These are phyloP conservation scores for Metarhizium album DNA, from an alignment of 2,329 filamentous ascomycete species.

Conservation along the genomic window DNA sequence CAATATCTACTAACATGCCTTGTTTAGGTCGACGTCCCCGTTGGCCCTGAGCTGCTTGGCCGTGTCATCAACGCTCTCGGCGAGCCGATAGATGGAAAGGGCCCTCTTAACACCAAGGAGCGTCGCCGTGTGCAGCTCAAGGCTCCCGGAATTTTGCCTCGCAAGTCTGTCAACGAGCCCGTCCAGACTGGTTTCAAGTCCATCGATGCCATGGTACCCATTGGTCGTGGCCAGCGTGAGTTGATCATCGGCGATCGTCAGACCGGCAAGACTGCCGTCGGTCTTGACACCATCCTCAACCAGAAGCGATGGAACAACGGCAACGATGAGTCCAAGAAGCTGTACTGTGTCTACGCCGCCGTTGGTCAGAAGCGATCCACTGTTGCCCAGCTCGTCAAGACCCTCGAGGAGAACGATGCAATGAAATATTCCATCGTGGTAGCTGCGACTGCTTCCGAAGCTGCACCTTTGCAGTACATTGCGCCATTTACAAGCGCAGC, in stretches of 20 bases:
- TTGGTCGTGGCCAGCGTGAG: slow-evolving; percentile 99
- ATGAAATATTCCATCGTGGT: slow-evolving; percentile 97
- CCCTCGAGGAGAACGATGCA: slow-evolving; percentile 97
- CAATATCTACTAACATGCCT: slow-evolving; percentile 14
- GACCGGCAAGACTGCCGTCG: slow-evolving; percentile 98
- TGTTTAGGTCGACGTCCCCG: slow-evolving; percentile 82
- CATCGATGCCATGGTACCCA: slow-evolving; percentile 98
- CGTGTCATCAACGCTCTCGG: slow-evolving; percentile 98
- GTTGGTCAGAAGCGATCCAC: slow-evolving; percentile 99
- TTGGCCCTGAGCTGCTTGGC: slow-evolving; percentile 84
- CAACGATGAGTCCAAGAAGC: slow-evolving; percentile 91
- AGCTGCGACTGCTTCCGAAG: slow-evolving; percentile 94
- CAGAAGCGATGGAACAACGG: slow-evolving; percentile 94
- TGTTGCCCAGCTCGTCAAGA: slow-evolving; percentile 98
- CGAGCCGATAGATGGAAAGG: slow-evolving; percentile 99
- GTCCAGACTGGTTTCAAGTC: slow-evolving; percentile 99
- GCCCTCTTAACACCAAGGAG: slow-evolving; percentile 84
- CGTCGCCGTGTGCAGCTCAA: slow-evolving; percentile 96
- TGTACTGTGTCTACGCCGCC: slow-evolving; percentile 99
- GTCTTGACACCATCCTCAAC: slow-evolving; percentile 96
- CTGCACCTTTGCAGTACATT: slow-evolving; percentile 86
- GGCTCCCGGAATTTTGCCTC: slow-evolving; percentile 95
- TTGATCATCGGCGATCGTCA: slow-evolving; percentile 99
- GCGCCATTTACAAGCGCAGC: slow-evolving; percentile 96
- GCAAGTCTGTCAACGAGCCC: slow-evolving; percentile 93